phyloP scores from a whole-genome alignment of 257 asterid species.

The Penstemon eatonii region DNA sequence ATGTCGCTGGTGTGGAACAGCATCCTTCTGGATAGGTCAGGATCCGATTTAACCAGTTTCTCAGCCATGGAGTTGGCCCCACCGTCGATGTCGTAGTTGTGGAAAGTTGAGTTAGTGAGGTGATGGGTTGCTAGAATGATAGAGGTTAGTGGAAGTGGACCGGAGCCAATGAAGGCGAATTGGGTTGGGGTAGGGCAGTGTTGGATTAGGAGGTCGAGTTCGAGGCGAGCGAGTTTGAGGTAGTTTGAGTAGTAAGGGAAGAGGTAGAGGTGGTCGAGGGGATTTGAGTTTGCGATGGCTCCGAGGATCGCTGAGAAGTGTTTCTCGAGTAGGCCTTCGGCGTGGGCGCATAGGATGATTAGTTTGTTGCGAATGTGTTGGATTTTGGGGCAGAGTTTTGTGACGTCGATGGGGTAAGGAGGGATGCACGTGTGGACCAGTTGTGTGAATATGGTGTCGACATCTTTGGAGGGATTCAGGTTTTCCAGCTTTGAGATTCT shows the following conservation, averaged over 20 bases:
- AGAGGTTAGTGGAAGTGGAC: conserved; percentile 92
- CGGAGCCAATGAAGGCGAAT: conserved; percentile 80
- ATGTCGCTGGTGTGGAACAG: conserved; percentile 54
- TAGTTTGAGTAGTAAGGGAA: conserved; percentile 79
- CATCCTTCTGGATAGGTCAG: conserved; percentile 59
- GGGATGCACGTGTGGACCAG: conserved; percentile 82
- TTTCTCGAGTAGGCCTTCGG: conserved; percentile 71
- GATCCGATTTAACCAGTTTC: conserved; percentile 49
- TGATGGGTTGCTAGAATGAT: conserved; percentile 70
- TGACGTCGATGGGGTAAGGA: conserved; percentile 73
- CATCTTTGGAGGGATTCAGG: conserved; percentile 68
- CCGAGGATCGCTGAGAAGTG: conserved; percentile 63
- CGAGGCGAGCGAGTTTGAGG: conserved; percentile 67
- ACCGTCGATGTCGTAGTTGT: conserved; percentile 73
- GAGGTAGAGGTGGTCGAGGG: conserved; percentile 59
- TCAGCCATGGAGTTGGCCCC: conserved; percentile 63
- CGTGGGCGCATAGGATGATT: conserved; percentile 64
- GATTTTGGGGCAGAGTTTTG: conserved; percentile 55
- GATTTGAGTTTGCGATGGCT: conserved; percentile 33
- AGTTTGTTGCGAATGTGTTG: conserved; percentile 64
- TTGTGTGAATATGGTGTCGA: conserved; percentile 62
- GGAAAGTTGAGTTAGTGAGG: conserved; percentile 48
- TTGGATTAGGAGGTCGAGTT: conserved; percentile 51
- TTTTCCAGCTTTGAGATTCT: conserved; percentile 58
- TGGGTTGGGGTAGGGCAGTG: conserved; percentile 40